Conservation (phyloP, 148 eudicot species). For the Rhododendron ovatum region DNA sequence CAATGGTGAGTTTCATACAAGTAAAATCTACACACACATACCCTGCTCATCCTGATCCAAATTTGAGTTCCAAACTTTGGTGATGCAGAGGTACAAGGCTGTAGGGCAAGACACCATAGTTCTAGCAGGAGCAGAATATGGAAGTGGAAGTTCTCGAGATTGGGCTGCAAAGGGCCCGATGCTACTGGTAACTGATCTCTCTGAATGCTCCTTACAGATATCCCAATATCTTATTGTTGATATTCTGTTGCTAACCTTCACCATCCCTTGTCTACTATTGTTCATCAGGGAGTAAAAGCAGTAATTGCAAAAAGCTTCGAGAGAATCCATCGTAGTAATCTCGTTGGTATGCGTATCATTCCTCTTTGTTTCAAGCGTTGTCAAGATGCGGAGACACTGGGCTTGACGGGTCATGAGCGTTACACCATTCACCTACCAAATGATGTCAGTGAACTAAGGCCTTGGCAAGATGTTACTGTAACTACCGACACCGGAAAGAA, state of each 20-base stretch:
- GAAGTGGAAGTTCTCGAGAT: conserved; percentile 98
- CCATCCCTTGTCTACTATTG: background rate
- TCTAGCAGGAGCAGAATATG: conserved; percentile 96
- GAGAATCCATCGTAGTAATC: conserved; percentile 95
- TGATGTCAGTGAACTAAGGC: conserved; percentile 72
- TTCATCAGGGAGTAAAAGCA: conserved; percentile 88
- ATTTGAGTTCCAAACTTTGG: background rate
- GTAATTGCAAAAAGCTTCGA: conserved; percentile 97
- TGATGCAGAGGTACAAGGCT: conserved; percentile 74
- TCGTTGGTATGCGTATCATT: conserved; percentile 94
- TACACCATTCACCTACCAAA: conserved; percentile 84
- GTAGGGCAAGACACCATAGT: conserved; percentile 83
- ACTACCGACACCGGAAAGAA: conserved; percentile 81
- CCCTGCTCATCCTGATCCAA: background rate
- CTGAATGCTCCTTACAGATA: background rate
- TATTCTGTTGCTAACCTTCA: background rate
- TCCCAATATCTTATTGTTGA: background rate
- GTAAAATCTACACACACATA: background rate
- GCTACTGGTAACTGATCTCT: conserved; percentile 54
- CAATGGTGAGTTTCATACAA: conserved; percentile 50
- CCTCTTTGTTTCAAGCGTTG: conserved; percentile 96
- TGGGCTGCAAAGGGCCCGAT: conserved; percentile 99
- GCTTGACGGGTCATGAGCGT: conserved; percentile 91
- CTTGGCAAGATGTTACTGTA: conserved; percentile 87
- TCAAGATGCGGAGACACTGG: conserved; percentile 88